These are phyloP conservation scores for Raphanus hybrid DNA, from an alignment of 441 rosid species.

Conservation along the genomic window DNA sequence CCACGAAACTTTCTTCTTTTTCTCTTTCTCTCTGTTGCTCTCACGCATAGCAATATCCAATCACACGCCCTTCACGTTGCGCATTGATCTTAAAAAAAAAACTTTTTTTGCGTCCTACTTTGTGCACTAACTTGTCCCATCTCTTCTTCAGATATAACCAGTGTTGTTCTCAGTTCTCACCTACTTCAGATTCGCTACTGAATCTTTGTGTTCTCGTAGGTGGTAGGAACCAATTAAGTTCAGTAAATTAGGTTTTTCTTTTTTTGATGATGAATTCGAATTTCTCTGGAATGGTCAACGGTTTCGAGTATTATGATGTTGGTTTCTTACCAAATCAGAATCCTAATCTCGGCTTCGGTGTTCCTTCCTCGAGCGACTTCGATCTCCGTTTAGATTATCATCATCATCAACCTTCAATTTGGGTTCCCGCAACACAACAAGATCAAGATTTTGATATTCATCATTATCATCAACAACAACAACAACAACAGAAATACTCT, in stretches of 20 bases:
- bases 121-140: constrained; percentile 21
- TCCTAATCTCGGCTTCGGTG: constrained; percentile 33
- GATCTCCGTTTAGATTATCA: constrained; percentile 21
- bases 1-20: constrained; percentile 19
- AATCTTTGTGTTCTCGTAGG: constrained; percentile 15
- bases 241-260: background rate
- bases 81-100: constrained; percentile 6
- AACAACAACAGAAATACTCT: constrained; percentile 41
- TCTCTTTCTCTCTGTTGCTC: background rate
- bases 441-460: constrained; percentile 20
- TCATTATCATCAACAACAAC: constrained; percentile 37
- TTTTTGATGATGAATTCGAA: constrained; percentile 32
- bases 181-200: constrained; percentile 8
- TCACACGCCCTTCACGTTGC: background rate
- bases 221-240: background rate
- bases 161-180: background rate
- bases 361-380: constrained; percentile 40
- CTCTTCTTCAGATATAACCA: constrained; percentile 18
- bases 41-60: constrained; percentile 15
- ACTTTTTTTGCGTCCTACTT: constrained; percentile 8
- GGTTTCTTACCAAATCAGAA: constrained; percentile 30
- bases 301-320: constrained; percentile 41
- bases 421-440: constrained; percentile 42
- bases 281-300: constrained; percentile 29
- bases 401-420: constrained; percentile 8